Percentiles rank a stretch among this genome's conserved stretches.
These are phyloP conservation scores for Thelonectria olida DNA, from an alignment of 2,329 filamentous ascomycete genomes.

Conservation along the genomic window DNA sequence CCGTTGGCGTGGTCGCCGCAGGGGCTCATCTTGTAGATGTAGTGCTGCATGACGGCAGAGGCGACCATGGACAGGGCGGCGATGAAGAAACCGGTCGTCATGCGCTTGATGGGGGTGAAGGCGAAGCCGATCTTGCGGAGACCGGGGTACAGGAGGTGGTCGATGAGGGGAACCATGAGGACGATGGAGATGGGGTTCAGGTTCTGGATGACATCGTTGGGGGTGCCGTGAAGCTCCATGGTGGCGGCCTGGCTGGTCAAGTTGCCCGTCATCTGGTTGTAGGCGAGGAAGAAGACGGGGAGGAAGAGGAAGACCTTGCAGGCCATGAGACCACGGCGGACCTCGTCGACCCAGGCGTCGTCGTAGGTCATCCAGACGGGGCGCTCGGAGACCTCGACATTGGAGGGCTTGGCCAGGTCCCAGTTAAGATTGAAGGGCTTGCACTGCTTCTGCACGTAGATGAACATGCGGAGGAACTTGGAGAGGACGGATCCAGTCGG, in stretches of 20 bases:
- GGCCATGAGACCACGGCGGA: constrained; percentile 73
- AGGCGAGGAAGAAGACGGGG: constrained; percentile 69
- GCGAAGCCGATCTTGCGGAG: constrained; percentile 70
- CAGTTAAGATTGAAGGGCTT: constrained; percentile 74
- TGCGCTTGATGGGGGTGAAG: constrained; percentile 81
- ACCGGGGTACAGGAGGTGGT: constrained; percentile 74
- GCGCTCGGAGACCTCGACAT: constrained; percentile 62
- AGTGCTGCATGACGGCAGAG: constrained; percentile 65
- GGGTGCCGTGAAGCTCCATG: constrained; percentile 74
- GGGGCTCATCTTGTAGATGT: constrained; percentile 70
- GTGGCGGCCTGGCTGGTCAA: constrained; percentile 71
- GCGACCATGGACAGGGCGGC: constrained; percentile 69
- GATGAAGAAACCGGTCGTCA: constrained; percentile 74
- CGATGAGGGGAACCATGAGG: constrained; percentile 77
- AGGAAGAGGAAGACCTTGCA: constrained; percentile 78
- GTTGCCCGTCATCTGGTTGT: constrained; percentile 70
- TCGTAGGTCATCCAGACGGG: constrained; percentile 84
- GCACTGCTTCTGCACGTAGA: constrained; percentile 69
- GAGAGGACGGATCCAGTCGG: constrained; percentile 77
- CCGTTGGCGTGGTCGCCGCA: constrained; percentile 66
- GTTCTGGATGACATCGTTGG: constrained; percentile 82
- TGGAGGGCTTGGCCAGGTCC: constrained; percentile 74
- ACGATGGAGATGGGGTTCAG: constrained; percentile 80
- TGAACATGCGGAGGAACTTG: constrained; percentile 71
- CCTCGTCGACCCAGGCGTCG: constrained; percentile 84